phyloP scores from a whole-genome alignment of 352 stramenopile species.

The Globisporangium solare region DNA sequence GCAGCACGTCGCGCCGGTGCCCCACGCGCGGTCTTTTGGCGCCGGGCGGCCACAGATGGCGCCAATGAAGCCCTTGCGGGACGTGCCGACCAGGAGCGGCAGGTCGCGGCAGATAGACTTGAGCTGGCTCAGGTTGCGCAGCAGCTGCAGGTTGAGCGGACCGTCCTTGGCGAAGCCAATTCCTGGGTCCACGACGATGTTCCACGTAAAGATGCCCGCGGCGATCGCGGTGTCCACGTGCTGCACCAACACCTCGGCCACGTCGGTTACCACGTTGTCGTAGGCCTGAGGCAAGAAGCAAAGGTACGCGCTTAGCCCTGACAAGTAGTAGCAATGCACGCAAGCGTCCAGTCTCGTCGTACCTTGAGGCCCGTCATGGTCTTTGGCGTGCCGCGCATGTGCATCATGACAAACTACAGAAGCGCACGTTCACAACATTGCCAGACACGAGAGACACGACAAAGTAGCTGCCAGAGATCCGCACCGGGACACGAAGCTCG shows the following conservation, averaged over 20 bases:
- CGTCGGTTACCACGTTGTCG: constrained; percentile 85
- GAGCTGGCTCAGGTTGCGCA: constrained; percentile 72
- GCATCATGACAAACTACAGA: constrained; percentile 93
- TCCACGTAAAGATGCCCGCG: constrained; percentile 90
- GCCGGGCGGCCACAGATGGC: constrained; percentile 84
- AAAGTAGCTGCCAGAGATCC: constrained; percentile 3
- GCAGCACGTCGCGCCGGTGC: constrained; percentile 90
- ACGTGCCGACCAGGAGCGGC: constrained; percentile 87
- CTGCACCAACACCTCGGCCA: constrained; percentile 73
- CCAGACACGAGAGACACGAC: too few species aligned
- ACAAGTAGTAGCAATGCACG: not conserved
- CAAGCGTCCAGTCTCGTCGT: not conserved
- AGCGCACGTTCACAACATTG: not conserved
- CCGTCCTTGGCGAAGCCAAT: constrained; percentile 97
- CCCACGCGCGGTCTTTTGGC: constrained; percentile 88
- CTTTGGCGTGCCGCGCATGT: constrained; percentile 95
- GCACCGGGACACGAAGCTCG: constrained; percentile 75
- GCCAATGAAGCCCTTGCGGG: constrained; percentile 97
- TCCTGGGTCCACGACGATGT: constrained; percentile 95
- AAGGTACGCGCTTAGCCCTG: too few species aligned
- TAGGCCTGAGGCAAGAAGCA: constrained; percentile 65
- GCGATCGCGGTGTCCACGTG: constrained; percentile 69
- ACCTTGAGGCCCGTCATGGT: constrained; percentile 92
- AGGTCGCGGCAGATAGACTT: constrained; percentile 42
- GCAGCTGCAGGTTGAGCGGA: constrained; percentile 88